These are phyloP conservation scores for Scheffersomyces ergatensis DNA, from an alignment of 805 yeast species.

Conservation along the genomic window DNA sequence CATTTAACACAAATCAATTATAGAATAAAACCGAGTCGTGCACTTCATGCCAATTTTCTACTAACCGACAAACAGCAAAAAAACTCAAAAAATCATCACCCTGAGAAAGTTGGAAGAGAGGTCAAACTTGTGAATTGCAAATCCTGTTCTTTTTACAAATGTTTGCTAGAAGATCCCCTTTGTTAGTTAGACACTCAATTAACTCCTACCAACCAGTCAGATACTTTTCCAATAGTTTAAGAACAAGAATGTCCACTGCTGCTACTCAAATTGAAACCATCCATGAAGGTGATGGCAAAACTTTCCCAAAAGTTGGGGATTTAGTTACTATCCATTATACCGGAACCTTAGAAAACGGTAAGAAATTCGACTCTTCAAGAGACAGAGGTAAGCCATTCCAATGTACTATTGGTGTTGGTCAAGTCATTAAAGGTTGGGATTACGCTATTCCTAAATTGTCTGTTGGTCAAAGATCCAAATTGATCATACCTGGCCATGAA, in stretches of 20 bases:
- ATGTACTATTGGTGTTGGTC: conserved; percentile 92
- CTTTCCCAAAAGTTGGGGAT: conserved; percentile 86
- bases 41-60: no score
- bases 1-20: no score
- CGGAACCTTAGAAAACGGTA: conserved; percentile 93
- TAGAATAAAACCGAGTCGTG: no score
- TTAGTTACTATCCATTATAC: conserved; percentile 91
- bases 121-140: no score
- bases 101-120: no score
- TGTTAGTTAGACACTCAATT: no score
- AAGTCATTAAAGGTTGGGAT: conserved; percentile 94
- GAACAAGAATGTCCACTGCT: conserved; percentile 11
- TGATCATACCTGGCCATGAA: conserved; percentile 89
- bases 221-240: no score
- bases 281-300: conserved; percentile 76
- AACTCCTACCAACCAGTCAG: no score
- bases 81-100: no score
- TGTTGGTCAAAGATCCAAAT: conserved; percentile 87
- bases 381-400: conserved; percentile 96
- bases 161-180: no score
- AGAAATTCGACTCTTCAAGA: conserved; percentile 91
- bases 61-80: no score
- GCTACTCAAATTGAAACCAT: conserved; percentile 42
- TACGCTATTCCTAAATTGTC: conserved; percentile 90
- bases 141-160: no score